Evolutionary conservation across 495 filamentous ascomycete species (phyloP), one percentile per base, ranked within the genome.

Genomic region (Neurospora sublineolata): DNA sequence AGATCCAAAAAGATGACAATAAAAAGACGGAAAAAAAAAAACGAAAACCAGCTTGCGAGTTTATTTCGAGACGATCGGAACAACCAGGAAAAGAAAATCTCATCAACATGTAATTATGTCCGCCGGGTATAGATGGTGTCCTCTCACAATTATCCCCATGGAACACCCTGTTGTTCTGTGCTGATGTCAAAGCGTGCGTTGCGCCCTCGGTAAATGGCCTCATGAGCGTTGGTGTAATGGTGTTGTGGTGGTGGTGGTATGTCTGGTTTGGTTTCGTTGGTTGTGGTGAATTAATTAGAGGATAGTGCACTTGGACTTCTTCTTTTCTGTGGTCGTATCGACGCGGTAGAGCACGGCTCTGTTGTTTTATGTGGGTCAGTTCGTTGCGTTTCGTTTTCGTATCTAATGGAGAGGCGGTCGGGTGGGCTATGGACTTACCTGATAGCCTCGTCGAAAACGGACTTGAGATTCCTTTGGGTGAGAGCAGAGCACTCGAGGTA

Each of bases 401-500:
- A 11, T 69, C 38, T 23, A 18, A 44, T 23, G 67, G 10, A 9
- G 4, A 20, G 40, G 14, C 9, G 11, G 23, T 27, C 23, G n/a
- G 3, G 67, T 20, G 12, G 27, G 27, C 27, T 33, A 18, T 64
- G 27, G 52, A 80, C 82, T 71, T 78, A 97, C 94, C 94, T 88
- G 78, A 99, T 99, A 42, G 95, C 95, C 79, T 97, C 93, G 76
- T 99, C 95, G 78, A 99, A 99, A 67, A 99, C 96, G 70, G 92
- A 94, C 88, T 99, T 99, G 75, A 99, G 81, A 77, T 96, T 96
- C 71, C 93, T 87, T 83, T 98, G 95, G 38, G 95, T 99, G 72
- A 98, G 85, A 40, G 95, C 95, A n/a, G 95, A 99, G 84, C 95
- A 99, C 80, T 99, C 95, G 38, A 97, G 85, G 80, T 99, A 99